These are phyloP conservation scores for Antrodiella citrinella DNA, from an alignment of 768 basidiomycete genomes.

Conservation along the genomic window DNA sequence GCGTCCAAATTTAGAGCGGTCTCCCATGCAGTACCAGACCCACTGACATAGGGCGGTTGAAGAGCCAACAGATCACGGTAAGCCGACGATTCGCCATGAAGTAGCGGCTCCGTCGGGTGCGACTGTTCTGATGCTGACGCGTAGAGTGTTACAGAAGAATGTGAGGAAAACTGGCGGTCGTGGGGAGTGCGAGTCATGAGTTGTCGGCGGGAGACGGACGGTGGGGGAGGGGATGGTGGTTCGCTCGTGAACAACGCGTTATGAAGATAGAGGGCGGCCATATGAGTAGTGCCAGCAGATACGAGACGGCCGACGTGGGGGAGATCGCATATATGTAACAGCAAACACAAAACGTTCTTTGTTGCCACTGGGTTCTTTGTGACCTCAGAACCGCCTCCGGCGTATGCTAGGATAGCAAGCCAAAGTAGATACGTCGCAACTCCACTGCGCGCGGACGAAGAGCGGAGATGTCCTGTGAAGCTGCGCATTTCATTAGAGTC, in stretches of 20 bases:
- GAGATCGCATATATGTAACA: not conserved
- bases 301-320: not conserved
- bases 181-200: conserved; percentile 7
- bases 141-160: conserved; percentile 22
- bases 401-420: not conserved
- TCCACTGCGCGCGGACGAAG: not conserved
- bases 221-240: conserved; percentile 9
- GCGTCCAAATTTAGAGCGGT: conserved; percentile 22
- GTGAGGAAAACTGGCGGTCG: conserved; percentile 20
- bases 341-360: not conserved
- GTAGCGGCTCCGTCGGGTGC: conserved; percentile 24
- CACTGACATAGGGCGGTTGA: conserved; percentile 37
- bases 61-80: conserved; percentile 31
- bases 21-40: conserved; percentile 23
- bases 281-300: conserved; percentile 15
- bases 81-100: conserved; percentile 22
- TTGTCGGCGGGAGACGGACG: conserved; percentile 6
- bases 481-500: not conserved
- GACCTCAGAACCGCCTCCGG: not conserved
- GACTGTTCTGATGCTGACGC: conserved; percentile 22
- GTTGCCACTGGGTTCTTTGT: not conserved
- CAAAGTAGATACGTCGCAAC: not conserved
- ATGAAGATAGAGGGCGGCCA: conserved; percentile 57
- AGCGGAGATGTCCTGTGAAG: not conserved
- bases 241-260: conserved; percentile 36